Conservation (phyloP, 208 protist species). For the Perkinsela sp. region DNA sequence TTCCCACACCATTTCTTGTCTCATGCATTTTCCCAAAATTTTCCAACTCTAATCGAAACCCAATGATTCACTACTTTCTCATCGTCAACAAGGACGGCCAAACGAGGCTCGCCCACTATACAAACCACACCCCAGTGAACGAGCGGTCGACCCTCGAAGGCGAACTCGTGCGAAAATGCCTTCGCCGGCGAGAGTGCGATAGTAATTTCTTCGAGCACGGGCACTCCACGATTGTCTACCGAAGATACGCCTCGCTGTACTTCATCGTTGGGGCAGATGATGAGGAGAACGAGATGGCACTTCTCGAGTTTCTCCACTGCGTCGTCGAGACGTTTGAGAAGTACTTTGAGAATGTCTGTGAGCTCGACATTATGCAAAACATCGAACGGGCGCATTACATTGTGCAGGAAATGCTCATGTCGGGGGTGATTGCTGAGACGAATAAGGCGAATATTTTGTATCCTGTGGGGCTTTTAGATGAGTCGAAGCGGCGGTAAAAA, state of each 20-base stretch:
- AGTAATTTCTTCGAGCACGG: conserved; percentile 71
- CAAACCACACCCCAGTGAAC: conserved; percentile 23
- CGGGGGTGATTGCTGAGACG: conserved; percentile 56
- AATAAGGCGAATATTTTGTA: conserved; percentile 42
- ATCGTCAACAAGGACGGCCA: conserved; percentile 87
- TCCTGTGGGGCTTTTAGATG: conserved; percentile 19
- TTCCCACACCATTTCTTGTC: too few relatives aligned
- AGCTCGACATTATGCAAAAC: conserved; percentile 74
- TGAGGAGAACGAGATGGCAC: conserved; percentile 53
- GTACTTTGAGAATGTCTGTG: conserved; percentile 58
- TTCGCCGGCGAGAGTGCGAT: conserved; percentile 42
- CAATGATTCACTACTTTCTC: conserved; percentile 76
- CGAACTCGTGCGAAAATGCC: conserved; percentile 74
- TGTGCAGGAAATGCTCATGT: conserved; percentile 61
- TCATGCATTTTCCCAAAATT: too few relatives aligned
- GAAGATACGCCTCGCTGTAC: conserved; percentile 77
- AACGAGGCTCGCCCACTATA: conserved; percentile 73
- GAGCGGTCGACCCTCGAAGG: conserved; percentile 51
- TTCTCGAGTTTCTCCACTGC: conserved; percentile 71
- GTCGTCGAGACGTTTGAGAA: conserved; percentile 69
- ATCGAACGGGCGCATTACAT: conserved; percentile 72
- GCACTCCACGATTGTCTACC: conserved; percentile 67
- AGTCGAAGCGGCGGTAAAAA: conserved; percentile 5
- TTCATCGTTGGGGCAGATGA: conserved; percentile 72
- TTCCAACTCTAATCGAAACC: too few relatives aligned